Base-by-base conservation (phyloP, 2,329 filamentous ascomycete genomes). In the Metarhizium album region DNA sequence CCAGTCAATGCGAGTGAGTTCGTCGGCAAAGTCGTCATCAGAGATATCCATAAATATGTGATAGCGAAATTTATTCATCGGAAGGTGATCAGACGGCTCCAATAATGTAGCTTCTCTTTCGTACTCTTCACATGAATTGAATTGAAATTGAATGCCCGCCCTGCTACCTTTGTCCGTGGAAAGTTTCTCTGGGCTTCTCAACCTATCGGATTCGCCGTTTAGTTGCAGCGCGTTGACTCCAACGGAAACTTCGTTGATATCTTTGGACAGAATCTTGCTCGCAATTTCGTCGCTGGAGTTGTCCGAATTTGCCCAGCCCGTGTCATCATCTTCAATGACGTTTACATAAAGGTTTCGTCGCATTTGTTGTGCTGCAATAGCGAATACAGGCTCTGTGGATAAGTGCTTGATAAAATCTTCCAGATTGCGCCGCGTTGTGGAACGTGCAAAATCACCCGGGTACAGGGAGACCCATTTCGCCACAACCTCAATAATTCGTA, bases 1-100 rank as follows among this genome's bases (percentile, higher is more conserved):
- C 91, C 91, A 97, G 69, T 98, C 93, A 50, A 98, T 95, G 54
- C 91, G 79, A 3, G 93, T 97, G 61, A 98, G 78, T 67, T 98
- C 93, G 53, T 86, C 84, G 16, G 91, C 91, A 57, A 97, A 84
- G 46, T 89, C 81, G 54, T 95, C 87, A 49, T 94, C 86, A 1
- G 86, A 77, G 23, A 85, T 84, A 35, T 87, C 86, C 84, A 97
- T 95, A 57, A 97, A 87, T 48, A 86, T 82, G 57, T 90, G 88
- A 75, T 93, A 98, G 53, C 93, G 86, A 42, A 84, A 74, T 66
- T 97, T 97, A 58, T 83, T 87, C 54, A 95, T 77, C 1, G 83
- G 78, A 49, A 86, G 72, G 37, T 78, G 82, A 0, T 83, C 80
- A 40, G 79, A 79, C 0, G 91, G 83, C 46, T 86, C 79, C 60